These are phyloP conservation scores for Parastagonospora avenae DNA, from an alignment of 2,329 filamentous ascomycete species.

Conservation along the genomic window DNA sequence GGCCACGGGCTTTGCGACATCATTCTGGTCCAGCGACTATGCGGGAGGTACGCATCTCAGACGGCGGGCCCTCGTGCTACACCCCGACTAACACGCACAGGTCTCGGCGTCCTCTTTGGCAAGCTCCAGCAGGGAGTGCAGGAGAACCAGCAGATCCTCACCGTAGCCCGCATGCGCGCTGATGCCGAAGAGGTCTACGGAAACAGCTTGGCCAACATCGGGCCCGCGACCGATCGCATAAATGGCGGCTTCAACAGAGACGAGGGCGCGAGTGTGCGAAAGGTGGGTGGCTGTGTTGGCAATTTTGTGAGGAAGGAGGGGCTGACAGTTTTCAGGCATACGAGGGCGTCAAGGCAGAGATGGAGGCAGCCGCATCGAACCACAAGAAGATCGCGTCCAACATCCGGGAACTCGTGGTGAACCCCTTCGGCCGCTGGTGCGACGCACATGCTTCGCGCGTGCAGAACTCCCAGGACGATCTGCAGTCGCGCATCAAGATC, in stretches of 20 bases:
- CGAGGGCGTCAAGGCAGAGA: slow-evolving; percentile 88
- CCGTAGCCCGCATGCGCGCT: slow-evolving; percentile 88
- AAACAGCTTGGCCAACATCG: slow-evolving; percentile 78
- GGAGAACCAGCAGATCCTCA: slow-evolving; percentile 93
- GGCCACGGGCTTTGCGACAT: slow-evolving; percentile 76
- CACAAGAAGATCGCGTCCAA: slow-evolving; percentile 96
- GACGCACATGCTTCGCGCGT: slow-evolving; percentile 91
- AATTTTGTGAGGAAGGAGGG: not conserved
- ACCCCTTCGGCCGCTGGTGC: slow-evolving; percentile 94
- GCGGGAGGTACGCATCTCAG: slow-evolving; percentile 76
- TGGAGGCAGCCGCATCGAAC: slow-evolving; percentile 86
- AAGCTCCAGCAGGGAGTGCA: slow-evolving; percentile 96
- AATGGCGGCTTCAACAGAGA: slow-evolving; percentile 84
- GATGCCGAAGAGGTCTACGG: slow-evolving; percentile 94
- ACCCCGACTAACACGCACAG: slow-evolving; percentile 43
- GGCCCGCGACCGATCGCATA: slow-evolving; percentile 79
- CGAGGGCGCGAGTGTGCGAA: slow-evolving; percentile 93
- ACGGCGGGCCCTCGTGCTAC: slow-evolving; percentile 6
- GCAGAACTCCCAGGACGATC: slow-evolving; percentile 91
- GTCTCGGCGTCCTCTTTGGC: slow-evolving; percentile 89
- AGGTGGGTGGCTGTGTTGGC: slow-evolving; percentile 62
- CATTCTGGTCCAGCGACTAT: slow-evolving; percentile 98
- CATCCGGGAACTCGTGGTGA: slow-evolving; percentile 93
- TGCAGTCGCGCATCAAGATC: slow-evolving; percentile 87
- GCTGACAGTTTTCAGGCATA: slow-evolving; percentile 71